These are phyloP conservation scores for Endoconidiophora polonica DNA, from an alignment of 2,329 filamentous ascomycete genomes.

Conservation along the genomic window DNA sequence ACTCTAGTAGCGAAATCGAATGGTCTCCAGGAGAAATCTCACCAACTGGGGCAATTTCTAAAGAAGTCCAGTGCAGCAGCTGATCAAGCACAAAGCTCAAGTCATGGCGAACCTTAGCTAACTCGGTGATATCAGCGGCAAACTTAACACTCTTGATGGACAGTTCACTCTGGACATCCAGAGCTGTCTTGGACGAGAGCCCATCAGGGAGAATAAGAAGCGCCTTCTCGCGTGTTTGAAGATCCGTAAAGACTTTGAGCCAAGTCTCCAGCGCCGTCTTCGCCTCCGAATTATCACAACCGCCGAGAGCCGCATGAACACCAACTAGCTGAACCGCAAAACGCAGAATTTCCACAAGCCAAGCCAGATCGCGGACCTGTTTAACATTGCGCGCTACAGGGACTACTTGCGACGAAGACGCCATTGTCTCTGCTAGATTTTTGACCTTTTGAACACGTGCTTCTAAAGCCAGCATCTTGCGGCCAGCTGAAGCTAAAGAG, in stretches of 20 bases:
- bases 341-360: constrained; percentile 53
- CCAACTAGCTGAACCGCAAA: constrained; percentile 45
- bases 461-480: constrained; percentile 4
- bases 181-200: constrained; percentile 27
- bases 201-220: constrained; percentile 33
- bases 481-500: constrained; percentile 19
- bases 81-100: constrained; percentile 50
- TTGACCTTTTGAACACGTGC: background rate
- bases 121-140: constrained; percentile 24
- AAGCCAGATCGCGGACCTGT: constrained; percentile 22
- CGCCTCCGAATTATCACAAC: constrained; percentile 28
- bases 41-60: constrained; percentile 17
- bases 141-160: constrained; percentile 24
- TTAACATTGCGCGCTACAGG: background rate
- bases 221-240: constrained; percentile 25
- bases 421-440: constrained; percentile 6
- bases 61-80: constrained; percentile 45
- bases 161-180: constrained; percentile 21
- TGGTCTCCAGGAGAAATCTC: constrained; percentile 15
- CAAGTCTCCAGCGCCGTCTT: constrained; percentile 31
- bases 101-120: constrained; percentile 30
- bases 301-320: constrained; percentile 50
- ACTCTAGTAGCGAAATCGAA: constrained; percentile 19
- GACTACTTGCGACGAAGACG: background rate
- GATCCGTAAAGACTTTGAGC: constrained; percentile 29